phyloP scores from a whole-genome alignment of 129 eudicot species.

The Ambrosia trifida region DNA sequence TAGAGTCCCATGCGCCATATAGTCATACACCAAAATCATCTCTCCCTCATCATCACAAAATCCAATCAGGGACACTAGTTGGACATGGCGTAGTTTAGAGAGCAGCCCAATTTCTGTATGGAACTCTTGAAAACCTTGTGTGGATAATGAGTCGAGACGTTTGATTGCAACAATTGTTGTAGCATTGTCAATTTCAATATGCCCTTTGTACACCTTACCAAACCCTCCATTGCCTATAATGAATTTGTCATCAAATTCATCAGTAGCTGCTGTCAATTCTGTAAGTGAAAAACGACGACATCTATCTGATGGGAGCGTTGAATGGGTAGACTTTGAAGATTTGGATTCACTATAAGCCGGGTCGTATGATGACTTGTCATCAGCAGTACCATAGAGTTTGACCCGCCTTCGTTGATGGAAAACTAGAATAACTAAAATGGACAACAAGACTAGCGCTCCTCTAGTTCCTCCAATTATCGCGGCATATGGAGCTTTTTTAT shows the following conservation, averaged over 20 bases:
- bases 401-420: not conserved
- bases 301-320: not conserved
- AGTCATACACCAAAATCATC: not conserved
- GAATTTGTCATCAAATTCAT: not conserved
- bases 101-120: not conserved
- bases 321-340: not conserved
- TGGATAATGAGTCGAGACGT: not conserved
- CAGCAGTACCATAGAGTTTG: not conserved
- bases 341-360: no score
- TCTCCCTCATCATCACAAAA: not conserved
- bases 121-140: not conserved
- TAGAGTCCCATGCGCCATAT: constrained; percentile 34
- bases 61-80: not conserved
- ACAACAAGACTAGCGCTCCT: not conserved
- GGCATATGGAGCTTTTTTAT: not conserved
- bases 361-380: no score
- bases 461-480: not conserved
- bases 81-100: not conserved
- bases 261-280: not conserved
- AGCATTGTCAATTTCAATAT: not conserved
- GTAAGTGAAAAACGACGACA: not conserved
- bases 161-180: not conserved
- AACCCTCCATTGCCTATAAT: not conserved
- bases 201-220: not conserved
- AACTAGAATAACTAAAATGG: not conserved